phyloP scores from a whole-genome alignment of 345 rosid genomes.

The Alliaria petiolata region DNA sequence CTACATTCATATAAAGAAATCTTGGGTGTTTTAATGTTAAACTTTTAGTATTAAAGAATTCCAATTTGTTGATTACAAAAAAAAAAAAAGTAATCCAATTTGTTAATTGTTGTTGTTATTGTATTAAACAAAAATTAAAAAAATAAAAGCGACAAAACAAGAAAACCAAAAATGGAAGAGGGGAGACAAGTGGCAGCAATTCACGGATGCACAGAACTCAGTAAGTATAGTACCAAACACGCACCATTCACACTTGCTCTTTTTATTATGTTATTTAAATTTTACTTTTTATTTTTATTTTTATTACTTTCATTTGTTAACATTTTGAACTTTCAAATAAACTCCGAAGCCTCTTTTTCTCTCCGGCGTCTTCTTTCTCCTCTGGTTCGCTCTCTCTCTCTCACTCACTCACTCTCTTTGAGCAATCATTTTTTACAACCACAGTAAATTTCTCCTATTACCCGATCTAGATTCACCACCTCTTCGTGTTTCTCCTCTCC shows the following conservation, averaged over 20 bases:
- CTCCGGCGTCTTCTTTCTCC: slow-evolving; percentile 29
- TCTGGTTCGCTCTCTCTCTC: slow-evolving; percentile 1
- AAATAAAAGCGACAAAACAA: not conserved
- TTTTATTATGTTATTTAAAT: too few relatives aligned
- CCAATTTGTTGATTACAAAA: not conserved
- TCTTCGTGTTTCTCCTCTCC: not conserved
- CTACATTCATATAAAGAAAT: not conserved
- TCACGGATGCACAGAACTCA: slow-evolving; percentile 33
- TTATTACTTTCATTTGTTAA: slow-evolving; percentile 1
- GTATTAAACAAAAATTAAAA: not conserved
- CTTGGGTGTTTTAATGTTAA: not conserved
- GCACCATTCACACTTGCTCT: not conserved
- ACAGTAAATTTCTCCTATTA: not conserved
- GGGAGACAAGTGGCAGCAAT: slow-evolving; percentile 30
- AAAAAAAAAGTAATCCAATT: too few relatives aligned
- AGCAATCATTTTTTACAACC: not conserved
- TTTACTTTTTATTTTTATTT: not conserved
- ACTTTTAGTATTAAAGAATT: not conserved
- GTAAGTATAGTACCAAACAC: slow-evolving; percentile 13
- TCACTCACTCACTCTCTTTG: not conserved
- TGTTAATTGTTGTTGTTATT: too few relatives aligned
- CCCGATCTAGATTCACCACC: slow-evolving; percentile 38
- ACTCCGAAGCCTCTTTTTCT: slow-evolving; percentile 3
- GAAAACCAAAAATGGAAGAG: not conserved
- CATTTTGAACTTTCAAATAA: slow-evolving; percentile 70